Conservation (phyloP, 306 rosid genomes). For the Vigna hirtella region DNA sequence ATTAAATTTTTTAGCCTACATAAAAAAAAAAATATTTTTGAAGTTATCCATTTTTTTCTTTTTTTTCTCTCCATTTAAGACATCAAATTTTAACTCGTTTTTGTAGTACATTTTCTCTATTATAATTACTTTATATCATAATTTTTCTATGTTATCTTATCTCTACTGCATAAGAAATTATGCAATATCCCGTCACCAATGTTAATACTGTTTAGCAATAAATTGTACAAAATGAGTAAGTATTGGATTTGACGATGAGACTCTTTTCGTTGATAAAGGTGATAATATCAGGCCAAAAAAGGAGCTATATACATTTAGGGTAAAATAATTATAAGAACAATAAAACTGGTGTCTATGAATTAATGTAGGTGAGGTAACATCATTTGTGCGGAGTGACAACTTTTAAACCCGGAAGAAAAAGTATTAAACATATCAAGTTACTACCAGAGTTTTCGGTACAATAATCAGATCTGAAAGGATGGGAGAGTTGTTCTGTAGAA, state of each 20-base stretch:
- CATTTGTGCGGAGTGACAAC: slow-evolving; percentile 10
- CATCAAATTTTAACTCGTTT: neutral
- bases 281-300: neutral
- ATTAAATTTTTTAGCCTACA: neutral
- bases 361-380: neutral
- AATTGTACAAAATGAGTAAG: neutral
- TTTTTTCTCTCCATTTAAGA: neutral
- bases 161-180: neutral
- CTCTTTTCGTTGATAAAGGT: neutral
- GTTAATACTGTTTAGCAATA: neutral
- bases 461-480: slow-evolving; percentile 46
- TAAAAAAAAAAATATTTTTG: neutral
- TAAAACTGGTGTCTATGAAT: neutral
- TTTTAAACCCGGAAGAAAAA: slow-evolving; percentile 35
- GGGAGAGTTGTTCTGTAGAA: slow-evolving; percentile 3
- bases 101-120: neutral
- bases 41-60: neutral
- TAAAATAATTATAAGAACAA: neutral
- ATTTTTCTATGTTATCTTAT: neutral
- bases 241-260: slow-evolving; percentile 2
- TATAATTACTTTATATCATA: neutral
- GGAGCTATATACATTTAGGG: neutral
- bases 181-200: neutral
- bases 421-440: neutral
- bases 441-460: neutral